A percentile compares a stretch with the other conserved stretches of the same genome.
phyloP scores from a whole-genome alignment of 2,329 filamentous ascomycete species.

The Fusarium miscanthi region DNA sequence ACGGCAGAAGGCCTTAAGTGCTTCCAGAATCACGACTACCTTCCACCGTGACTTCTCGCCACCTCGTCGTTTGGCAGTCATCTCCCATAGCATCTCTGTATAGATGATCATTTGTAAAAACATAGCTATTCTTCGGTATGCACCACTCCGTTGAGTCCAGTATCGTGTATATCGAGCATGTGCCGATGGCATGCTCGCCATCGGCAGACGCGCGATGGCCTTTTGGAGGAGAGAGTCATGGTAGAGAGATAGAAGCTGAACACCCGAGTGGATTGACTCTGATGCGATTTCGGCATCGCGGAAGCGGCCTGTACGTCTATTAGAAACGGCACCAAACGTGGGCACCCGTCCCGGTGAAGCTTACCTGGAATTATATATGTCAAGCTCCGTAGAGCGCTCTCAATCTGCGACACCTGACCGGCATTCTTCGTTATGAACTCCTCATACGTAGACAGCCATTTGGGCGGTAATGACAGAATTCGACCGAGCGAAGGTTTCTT shows the following conservation, averaged over 20 bases:
- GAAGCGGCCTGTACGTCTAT: conserved; percentile 71
- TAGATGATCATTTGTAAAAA: conserved; percentile 92
- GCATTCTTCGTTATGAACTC: conserved; percentile 96
- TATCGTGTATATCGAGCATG: conserved; percentile 75
- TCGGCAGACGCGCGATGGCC: conserved; percentile 67
- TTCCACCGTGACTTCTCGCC: conserved; percentile 86
- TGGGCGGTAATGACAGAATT: conserved; percentile 68
- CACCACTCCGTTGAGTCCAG: conserved; percentile 70
- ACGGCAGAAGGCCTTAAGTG: conserved; percentile 85
- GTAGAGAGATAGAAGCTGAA: conserved; percentile 91
- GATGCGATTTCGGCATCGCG: conserved; percentile 95
- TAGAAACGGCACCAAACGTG: background rate
- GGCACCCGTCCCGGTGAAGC: background rate
- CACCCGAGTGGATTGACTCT: conserved; percentile 88
- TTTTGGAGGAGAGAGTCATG: conserved; percentile 87
- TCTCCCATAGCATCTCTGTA: conserved; percentile 96
- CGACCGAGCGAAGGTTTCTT: conserved; percentile 45
- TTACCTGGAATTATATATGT: conserved; percentile 94
- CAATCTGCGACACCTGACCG: conserved; percentile 92
- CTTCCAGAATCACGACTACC: conserved; percentile 85
- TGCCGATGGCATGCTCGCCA: conserved; percentile 64
- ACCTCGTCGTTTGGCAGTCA: conserved; percentile 88
- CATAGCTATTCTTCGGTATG: conserved; percentile 85
- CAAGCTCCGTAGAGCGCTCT: conserved; percentile 89
- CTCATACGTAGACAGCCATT: conserved; percentile 78